Conservation (phyloP, 2,329 filamentous ascomycete species). For the Pestalotiopsis sp. region DNA sequence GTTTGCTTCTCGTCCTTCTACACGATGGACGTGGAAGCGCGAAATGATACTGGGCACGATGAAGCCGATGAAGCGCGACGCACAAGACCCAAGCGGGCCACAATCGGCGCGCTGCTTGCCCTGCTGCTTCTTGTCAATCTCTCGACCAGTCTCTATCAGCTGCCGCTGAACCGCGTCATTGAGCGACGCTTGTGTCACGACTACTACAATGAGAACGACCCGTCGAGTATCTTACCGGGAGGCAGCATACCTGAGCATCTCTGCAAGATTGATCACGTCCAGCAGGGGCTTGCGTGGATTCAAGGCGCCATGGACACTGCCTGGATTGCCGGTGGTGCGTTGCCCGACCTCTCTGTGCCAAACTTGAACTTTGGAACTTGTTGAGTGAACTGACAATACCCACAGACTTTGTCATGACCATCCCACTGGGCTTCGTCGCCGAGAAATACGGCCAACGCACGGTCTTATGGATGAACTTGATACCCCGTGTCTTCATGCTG, state of each 20-base stretch:
- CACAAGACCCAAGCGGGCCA: constrained; percentile 1
- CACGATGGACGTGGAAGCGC: not conserved
- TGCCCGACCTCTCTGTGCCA: not conserved
- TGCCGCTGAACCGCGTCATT: constrained; percentile 48
- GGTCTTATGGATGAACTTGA: constrained; percentile 46
- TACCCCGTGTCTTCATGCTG: constrained; percentile 42
- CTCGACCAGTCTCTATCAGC: constrained; percentile 48
- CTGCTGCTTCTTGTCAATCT: constrained; percentile 50
- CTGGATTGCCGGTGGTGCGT: constrained; percentile 50
- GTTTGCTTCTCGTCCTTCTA: too few relatives aligned
- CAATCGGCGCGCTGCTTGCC: constrained; percentile 33
- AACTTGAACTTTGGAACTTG: not conserved
- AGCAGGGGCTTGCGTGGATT: constrained; percentile 53
- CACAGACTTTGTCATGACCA: constrained; percentile 51
- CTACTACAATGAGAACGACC: constrained; percentile 47
- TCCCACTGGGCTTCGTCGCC: constrained; percentile 48
- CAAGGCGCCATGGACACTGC: constrained; percentile 52
- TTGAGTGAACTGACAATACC: not conserved
- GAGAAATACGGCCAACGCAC: constrained; percentile 42
- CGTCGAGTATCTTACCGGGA: constrained; percentile 32
- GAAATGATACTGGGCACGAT: not conserved
- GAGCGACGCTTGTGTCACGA: constrained; percentile 52
- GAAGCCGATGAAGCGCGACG: not conserved
- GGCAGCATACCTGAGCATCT: constrained; percentile 50
- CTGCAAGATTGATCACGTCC: constrained; percentile 56